Evolutionary conservation across 129 eudicot genomes (phyloP).

Genomic region (Flaveria ramosissima): DNA sequence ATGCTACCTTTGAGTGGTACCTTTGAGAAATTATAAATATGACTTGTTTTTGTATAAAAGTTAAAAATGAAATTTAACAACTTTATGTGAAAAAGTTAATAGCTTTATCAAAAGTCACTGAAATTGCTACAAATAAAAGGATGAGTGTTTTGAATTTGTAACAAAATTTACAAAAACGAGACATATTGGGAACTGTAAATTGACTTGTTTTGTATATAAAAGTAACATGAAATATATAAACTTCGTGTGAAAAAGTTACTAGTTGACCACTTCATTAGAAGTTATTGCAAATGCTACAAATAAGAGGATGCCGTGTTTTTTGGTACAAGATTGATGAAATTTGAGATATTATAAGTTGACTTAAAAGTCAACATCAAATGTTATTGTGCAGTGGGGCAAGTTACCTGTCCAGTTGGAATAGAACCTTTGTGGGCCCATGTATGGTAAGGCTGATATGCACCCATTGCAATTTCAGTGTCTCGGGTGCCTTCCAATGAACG

Average conservation of each 20-base stretch:
- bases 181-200: neutral
- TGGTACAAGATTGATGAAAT: neutral
- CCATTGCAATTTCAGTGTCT: constrained; percentile 68
- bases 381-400: neutral
- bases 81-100: neutral
- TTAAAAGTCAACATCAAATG: neutral
- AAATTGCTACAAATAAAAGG: neutral
- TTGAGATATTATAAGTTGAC: constrained; percentile 1
- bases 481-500: constrained; percentile 54
- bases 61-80: neutral
- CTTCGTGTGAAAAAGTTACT: neutral
- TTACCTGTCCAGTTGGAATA: constrained; percentile 55
- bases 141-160: constrained; percentile 1
- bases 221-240: neutral
- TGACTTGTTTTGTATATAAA: constrained; percentile 2
- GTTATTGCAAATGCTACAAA: neutral
- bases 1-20: neutral
- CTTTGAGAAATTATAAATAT: neutral
- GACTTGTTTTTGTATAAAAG: constrained; percentile 3
- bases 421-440: constrained; percentile 42
- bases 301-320: neutral
- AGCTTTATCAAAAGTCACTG: neutral
- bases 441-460: constrained; percentile 57
- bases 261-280: neutral
- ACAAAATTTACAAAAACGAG: neutral